Conservation (phyloP, 2,329 filamentous ascomycete genomes). For the Ascochyta fabae region DNA sequence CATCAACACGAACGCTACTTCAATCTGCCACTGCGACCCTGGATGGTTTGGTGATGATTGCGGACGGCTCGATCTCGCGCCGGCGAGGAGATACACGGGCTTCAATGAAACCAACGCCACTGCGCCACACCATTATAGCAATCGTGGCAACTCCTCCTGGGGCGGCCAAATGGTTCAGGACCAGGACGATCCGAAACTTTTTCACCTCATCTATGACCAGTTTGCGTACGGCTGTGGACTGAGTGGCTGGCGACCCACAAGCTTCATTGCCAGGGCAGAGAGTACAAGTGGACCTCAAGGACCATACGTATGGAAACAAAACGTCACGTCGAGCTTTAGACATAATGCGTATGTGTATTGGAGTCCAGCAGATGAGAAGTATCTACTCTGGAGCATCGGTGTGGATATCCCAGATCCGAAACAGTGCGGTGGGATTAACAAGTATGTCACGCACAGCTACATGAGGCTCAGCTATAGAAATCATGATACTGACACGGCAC, state of each 20-base stretch:
- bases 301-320: constrained; percentile 53
- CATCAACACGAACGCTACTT: not conserved
- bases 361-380: constrained; percentile 53
- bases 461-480: not conserved
- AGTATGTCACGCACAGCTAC: not conserved
- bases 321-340: constrained; percentile 52
- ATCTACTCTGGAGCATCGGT: constrained; percentile 57
- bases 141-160: constrained; percentile 55
- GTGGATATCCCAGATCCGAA: constrained; percentile 37
- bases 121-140: constrained; percentile 19
- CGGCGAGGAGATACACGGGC: constrained; percentile 50
- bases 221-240: constrained; percentile 57
- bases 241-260: constrained; percentile 56
- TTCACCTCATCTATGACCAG: constrained; percentile 57
- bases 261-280: constrained; percentile 55
- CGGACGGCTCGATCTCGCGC: constrained; percentile 54
- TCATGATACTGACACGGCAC: not conserved
- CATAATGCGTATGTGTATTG: constrained; percentile 58
- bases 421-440: constrained; percentile 20
- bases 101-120: constrained; percentile 54
- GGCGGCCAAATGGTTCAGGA: constrained; percentile 57
- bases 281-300: constrained; percentile 54
- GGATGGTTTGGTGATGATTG: constrained; percentile 57
- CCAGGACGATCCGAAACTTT: constrained; percentile 44
- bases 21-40: constrained; percentile 42